Percentiles rank a stretch among this genome's conserved stretches.
phyloP scores from a whole-genome alignment of 164 flowering plant species.

The Malania oleifera region DNA sequence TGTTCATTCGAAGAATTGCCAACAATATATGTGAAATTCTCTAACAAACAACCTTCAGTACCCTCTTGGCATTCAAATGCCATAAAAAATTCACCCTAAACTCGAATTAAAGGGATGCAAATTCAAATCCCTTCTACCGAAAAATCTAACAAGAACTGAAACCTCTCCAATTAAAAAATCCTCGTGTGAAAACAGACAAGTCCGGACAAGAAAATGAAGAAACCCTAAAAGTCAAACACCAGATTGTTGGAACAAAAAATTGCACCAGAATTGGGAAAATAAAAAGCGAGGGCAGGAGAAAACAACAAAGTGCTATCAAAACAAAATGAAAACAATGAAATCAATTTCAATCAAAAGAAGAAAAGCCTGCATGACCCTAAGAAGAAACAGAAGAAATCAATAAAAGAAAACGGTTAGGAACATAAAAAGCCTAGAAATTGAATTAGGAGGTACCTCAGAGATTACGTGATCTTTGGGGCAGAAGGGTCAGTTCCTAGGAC shows the following conservation, averaged over 20 bases:
- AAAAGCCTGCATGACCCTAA: neutral
- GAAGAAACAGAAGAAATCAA: neutral
- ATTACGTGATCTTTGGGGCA: neutral
- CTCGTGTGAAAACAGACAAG: constrained; percentile 4
- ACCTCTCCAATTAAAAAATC: neutral
- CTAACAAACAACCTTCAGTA: constrained; percentile 18
- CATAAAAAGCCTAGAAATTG: neutral
- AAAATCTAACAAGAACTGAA: neutral
- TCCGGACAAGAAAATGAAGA: no score
- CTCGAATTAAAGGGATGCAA: neutral
- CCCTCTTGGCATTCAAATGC: constrained; percentile 62
- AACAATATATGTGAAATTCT: constrained; percentile 16
- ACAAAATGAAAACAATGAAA: neutral
- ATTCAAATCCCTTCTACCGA: neutral
- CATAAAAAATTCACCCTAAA: constrained; percentile 44
- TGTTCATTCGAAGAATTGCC: constrained; percentile 18
- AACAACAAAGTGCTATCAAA: no score
- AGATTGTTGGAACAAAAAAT: no score
- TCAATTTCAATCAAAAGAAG: no score
- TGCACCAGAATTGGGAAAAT: no score
- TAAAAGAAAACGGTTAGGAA: neutral
- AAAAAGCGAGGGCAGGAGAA: no score
- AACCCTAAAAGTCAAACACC: no score
- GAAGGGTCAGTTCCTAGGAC: neutral
- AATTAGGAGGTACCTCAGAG: neutral